Evolutionary conservation across 495 filamentous ascomycete species (phyloP), one percentile per base, ranked within the genome.

Genomic region (Podospora pseudocomata): DNA sequence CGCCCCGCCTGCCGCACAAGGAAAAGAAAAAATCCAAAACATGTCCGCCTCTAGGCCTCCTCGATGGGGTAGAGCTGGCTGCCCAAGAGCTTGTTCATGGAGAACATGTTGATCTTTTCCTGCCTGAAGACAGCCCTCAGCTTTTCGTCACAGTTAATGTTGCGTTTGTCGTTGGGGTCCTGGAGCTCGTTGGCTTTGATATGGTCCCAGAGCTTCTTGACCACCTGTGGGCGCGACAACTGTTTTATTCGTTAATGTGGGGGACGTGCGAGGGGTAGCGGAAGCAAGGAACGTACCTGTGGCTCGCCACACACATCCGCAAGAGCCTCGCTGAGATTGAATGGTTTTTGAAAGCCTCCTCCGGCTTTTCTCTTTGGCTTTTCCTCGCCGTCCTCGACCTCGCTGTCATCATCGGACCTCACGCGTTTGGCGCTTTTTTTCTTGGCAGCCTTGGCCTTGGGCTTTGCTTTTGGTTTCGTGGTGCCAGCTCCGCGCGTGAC

Each of bases 41-140:
- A 32, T 13, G 3, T 49, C 27, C 61, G n/a, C 5, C 9, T 62
- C 60, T 30, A 4, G 26, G 26, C 66, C 39, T 87, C 84, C 49
- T 86, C 85, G 60, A 86, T 75, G 11, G 81, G 82, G 68, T 86
- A 86, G 19, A 87, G 80, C 62, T 87, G 85, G 69, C 82, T 82
- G 4, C 83, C 84, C 1, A 87, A 77, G 13, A 84, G 76, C 74
- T 86, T 86, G 80, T 95, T 97, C 93, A 97, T 97, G 56, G 92
- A 93, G 75, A 99, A 98, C 96, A 99, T 99, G 73, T 97, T 92
- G 49, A 99, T 89, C 71, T 87, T 91, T 68, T 93, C 90, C 72
- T 89, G 86, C 76, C 94, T 94, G 82, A 99, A 98, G 3, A 99
- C 91, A 1, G 89, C 88, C 44, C 91, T 87, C 89, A 99, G 88